phyloP scores from a whole-genome alignment of 371 early-diverging fungal genomes.

The Aphelidium insulamus region DNA sequence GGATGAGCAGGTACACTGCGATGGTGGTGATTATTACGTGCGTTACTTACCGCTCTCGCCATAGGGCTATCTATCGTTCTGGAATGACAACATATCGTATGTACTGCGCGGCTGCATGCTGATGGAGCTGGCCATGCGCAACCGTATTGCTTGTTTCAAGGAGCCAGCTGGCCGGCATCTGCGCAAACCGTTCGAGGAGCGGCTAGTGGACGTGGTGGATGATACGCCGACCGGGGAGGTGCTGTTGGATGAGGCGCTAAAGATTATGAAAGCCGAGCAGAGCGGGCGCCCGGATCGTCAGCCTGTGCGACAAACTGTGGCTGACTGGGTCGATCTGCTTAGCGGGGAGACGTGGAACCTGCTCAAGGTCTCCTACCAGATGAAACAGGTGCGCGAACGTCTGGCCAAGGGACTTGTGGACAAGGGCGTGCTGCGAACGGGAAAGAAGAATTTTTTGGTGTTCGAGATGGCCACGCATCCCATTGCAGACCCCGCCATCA shows the following conservation, averaged over 20 bases:
- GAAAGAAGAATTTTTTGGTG: slow-evolving; percentile 75
- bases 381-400: slow-evolving; percentile 90
- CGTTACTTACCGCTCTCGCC: too few relatives aligned
- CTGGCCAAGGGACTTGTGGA: slow-evolving; percentile 90
- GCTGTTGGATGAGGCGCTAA: slow-evolving; percentile 80
- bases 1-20: slow-evolving; percentile 52
- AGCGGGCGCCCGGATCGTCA: slow-evolving; percentile 7
- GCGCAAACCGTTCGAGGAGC: slow-evolving; percentile 35
- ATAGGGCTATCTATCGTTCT: slow-evolving; percentile 84
- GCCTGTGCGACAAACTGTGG: slow-evolving; percentile 34
- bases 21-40: background rate
- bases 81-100: slow-evolving; percentile 95
- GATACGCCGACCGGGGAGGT: slow-evolving; percentile 73
- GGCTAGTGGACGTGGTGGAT: slow-evolving; percentile 61
- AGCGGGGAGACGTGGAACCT: slow-evolving; percentile 97
- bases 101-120: slow-evolving; percentile 83
- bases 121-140: slow-evolving; percentile 78
- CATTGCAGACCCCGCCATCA: slow-evolving; percentile 56
- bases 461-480: slow-evolving; percentile 93
- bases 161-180: slow-evolving; percentile 61
- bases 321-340: slow-evolving; percentile 84
- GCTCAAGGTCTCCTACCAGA: slow-evolving; percentile 81
- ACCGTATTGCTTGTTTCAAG: slow-evolving; percentile 63
- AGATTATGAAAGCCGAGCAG: slow-evolving; percentile 49
- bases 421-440: slow-evolving; percentile 88